Percentiles rank a stretch among this genome's conserved stretches.
Evolutionary conservation across 306 rosid species (phyloP).

Genomic region (Alnus rubra): DNA sequence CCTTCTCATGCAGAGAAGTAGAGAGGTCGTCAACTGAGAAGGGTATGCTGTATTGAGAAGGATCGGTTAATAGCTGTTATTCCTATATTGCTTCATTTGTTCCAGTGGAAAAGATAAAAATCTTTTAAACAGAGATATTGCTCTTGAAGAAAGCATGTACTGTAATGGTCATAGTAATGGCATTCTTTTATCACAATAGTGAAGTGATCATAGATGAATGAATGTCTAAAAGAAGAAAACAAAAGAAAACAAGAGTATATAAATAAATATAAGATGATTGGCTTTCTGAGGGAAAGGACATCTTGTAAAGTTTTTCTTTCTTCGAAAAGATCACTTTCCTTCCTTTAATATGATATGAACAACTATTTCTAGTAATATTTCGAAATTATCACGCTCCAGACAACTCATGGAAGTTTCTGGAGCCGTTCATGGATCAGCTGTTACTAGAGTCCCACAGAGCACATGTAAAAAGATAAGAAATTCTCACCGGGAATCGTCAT

Average conservation of each 20-base stretch:
- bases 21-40: constrained; percentile 98
- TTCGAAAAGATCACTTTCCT: not conserved
- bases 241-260: not conserved
- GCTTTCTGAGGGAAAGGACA: too few species aligned
- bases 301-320: not conserved
- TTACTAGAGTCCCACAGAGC: not conserved
- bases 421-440: not conserved
- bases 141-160: not conserved
- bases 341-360: not conserved
- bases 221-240: not conserved
- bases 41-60: constrained; percentile 68
- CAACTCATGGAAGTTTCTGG: not conserved
- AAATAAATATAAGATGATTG: too few species aligned
- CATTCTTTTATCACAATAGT: not conserved
- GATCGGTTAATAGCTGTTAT: not conserved
- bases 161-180: not conserved
- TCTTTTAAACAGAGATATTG: not conserved
- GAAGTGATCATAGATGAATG: not conserved
- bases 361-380: not conserved
- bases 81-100: too few species aligned
- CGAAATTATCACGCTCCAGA: not conserved
- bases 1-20: constrained; percentile 78
- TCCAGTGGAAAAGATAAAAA: too few species aligned
- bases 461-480: not conserved
- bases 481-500: constrained; percentile 88